Conservation (phyloP, 768 basidiomycete species). For the Russula olivacea region DNA sequence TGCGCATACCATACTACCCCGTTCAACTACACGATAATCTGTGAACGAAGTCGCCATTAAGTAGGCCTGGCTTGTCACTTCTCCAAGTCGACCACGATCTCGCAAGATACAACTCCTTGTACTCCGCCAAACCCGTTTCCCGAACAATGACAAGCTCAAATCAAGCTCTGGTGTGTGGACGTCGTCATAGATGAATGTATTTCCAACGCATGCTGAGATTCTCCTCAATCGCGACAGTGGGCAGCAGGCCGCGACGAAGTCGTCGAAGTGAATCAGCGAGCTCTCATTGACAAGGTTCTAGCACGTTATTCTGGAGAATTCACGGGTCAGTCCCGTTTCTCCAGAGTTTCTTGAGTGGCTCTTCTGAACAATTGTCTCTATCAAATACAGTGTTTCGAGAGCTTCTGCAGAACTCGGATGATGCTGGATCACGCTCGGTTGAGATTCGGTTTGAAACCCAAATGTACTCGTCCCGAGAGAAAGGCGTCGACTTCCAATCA, state of each 20-base stretch:
- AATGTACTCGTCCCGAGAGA: constrained; percentile 36
- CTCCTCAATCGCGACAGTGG: constrained; percentile 36
- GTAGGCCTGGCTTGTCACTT: background rate
- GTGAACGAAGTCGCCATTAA: background rate
- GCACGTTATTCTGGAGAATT: constrained; percentile 95
- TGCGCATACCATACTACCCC: background rate
- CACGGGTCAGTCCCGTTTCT: constrained; percentile 45
- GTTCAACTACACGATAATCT: background rate
- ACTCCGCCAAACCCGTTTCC: background rate
- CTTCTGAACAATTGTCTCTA: background rate
- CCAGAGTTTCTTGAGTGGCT: background rate
- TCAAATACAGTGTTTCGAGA: constrained; percentile 59
- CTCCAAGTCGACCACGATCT: background rate
- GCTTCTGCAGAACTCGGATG: constrained; percentile 93
- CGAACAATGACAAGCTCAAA: constrained; percentile 12
- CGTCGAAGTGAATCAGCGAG: constrained; percentile 90
- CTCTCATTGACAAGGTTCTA: constrained; percentile 95
- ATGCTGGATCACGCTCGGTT: constrained; percentile 68
- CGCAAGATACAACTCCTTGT: background rate
- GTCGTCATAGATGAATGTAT: background rate
- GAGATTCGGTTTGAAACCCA: constrained; percentile 79
- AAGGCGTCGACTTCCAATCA: constrained; percentile 14
- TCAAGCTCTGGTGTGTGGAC: constrained; percentile 16
- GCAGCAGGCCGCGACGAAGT: constrained; percentile 66
- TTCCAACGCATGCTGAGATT: background rate